These are phyloP conservation scores for Podaxis sp. DNA, from an alignment of 768 basidiomycete species.

Conservation along the genomic window DNA sequence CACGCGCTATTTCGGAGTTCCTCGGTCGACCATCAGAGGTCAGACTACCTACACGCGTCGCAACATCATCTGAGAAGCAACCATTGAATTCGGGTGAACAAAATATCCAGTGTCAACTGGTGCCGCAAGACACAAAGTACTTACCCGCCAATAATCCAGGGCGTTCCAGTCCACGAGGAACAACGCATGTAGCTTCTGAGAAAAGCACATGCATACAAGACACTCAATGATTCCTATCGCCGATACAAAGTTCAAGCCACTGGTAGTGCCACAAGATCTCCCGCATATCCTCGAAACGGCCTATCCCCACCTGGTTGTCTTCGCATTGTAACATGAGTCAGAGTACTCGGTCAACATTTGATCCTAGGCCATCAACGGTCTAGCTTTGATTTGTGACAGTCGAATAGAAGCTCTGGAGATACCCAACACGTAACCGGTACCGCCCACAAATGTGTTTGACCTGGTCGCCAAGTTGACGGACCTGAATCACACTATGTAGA, in stretches of 20 bases:
- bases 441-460: not conserved
- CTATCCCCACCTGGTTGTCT: too few species aligned
- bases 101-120: not conserved
- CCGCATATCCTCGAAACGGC: too few species aligned
- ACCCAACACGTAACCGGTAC: not conserved
- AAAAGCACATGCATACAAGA: not conserved
- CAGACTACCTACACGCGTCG: not conserved
- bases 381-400: too few species aligned
- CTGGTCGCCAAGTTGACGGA: not conserved
- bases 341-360: too few species aligned
- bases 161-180: not conserved
- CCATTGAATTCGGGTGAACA: not conserved
- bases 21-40: not conserved
- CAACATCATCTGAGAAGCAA: not conserved
- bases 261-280: too few species aligned
- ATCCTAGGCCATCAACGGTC: too few species aligned
- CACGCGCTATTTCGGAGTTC: too few species aligned
- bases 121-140: not conserved
- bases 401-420: not conserved
- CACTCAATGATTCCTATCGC: not conserved
- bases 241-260: not conserved
- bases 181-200: not conserved
- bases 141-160: not conserved
- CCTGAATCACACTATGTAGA: not conserved
- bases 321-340: too few species aligned